phyloP scores from a whole-genome alignment of 1,284 basidiomycete species.

The Microbotryum intermedium region DNA sequence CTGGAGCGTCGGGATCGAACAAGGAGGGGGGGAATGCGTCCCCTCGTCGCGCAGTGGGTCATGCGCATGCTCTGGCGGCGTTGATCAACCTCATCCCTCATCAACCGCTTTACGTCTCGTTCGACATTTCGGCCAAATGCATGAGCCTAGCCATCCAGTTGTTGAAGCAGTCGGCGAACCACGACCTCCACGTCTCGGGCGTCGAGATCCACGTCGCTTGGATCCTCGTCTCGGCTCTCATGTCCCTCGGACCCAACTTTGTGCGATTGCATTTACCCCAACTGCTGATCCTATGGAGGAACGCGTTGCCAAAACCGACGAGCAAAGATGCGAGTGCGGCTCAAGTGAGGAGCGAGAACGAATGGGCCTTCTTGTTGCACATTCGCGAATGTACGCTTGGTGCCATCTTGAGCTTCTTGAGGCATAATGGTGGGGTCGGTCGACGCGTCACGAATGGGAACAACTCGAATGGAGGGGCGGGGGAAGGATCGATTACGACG shows the following conservation, averaged over 20 bases:
- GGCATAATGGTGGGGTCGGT: constrained; percentile 52
- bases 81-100: constrained; percentile 77
- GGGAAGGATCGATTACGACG: constrained; percentile 26
- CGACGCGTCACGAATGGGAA: not conserved
- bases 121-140: constrained; percentile 82
- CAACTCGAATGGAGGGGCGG: not conserved
- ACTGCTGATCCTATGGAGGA: constrained; percentile 89
- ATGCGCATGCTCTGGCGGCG: constrained; percentile 78
- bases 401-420: constrained; percentile 78
- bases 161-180: constrained; percentile 81
- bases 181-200: constrained; percentile 70
- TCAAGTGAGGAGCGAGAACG: constrained; percentile 58
- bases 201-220: constrained; percentile 91
- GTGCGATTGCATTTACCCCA: constrained; percentile 86
- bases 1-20: constrained; percentile 10
- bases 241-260: constrained; percentile 88
- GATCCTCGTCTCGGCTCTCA: constrained; percentile 81
- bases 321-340: constrained; percentile 64
- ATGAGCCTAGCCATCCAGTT: constrained; percentile 84
- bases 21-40: constrained; percentile 44
- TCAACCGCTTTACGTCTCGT: constrained; percentile 86
- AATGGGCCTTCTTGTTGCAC: constrained; percentile 87
- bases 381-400: constrained; percentile 85
- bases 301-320: constrained; percentile 88
- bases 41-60: constrained; percentile 66